Percentiles rank a stretch among this genome's conserved stretches.
Conservation (phyloP, 805 yeast species). For the Candida dendrica region DNA sequence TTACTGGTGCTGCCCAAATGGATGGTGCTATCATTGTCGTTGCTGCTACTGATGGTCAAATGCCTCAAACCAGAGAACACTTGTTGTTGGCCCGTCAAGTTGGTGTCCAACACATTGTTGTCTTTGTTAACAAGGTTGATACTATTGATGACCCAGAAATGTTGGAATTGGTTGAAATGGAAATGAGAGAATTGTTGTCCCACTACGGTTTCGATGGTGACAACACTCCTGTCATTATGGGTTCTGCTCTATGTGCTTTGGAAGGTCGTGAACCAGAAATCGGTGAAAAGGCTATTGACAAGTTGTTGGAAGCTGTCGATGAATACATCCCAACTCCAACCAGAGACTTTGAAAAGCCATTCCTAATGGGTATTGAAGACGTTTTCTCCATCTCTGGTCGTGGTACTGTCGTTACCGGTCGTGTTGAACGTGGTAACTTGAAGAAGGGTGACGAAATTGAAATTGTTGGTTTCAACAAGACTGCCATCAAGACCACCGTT, state of each 20-base stretch:
- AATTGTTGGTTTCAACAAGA: constrained; percentile 85
- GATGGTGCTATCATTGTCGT: constrained; percentile 99
- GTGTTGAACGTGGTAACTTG: constrained; percentile 96
- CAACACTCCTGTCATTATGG: constrained; percentile 95
- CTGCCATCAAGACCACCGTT: constrained; percentile 86
- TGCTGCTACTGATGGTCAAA: constrained; percentile 98
- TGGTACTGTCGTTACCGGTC: constrained; percentile 98
- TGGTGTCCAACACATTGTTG: constrained; percentile 97
- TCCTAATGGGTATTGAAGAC: constrained; percentile 95
- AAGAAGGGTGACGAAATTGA: constrained; percentile 98
- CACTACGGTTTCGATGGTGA: constrained; percentile 97
- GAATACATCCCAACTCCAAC: constrained; percentile 92
- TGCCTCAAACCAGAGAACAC: constrained; percentile 99
- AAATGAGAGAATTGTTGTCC: constrained; percentile 92
- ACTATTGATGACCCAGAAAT: constrained; percentile 97
- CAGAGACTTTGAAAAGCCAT: constrained; percentile 94
- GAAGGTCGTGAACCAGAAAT: constrained; percentile 86
- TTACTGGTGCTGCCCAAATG: constrained; percentile 99
- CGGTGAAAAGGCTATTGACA: constrained; percentile 77
- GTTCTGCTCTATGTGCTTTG: constrained; percentile 95
- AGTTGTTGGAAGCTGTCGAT: constrained; percentile 88
- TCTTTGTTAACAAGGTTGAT: constrained; percentile 96
- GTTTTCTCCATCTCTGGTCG: constrained; percentile 98
- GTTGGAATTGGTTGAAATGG: constrained; percentile 99
- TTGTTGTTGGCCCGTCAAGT: constrained; percentile 97